Evolutionary conservation across 164 flowering plant species (phyloP), one percentile per base, ranked within the genome.

Genomic region (Dillenia turbinata): DNA sequence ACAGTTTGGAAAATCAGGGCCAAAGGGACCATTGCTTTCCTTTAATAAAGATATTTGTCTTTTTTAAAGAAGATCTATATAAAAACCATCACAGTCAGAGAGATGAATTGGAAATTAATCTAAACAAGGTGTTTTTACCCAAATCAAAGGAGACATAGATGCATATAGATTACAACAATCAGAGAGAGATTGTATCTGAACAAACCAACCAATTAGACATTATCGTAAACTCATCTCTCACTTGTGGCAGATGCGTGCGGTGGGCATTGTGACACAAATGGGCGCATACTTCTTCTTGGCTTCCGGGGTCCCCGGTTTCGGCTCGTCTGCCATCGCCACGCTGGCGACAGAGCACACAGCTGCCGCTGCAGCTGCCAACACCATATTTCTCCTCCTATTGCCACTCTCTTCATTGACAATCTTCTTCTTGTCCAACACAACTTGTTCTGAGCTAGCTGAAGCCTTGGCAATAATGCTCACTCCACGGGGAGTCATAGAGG

Each of bases 261-360:
- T 92, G 0, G 96, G 98, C 88, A 79, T 87, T n/a, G 92, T 79
- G 47, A 83, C 88, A 63, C 98, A 92, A n/a, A 92, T 54, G 0
- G 86, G 83, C 12, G 81, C 85, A 63, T 89, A 89, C 74, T 73
- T 72, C 87, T 83, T 84, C 86, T 81, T 87, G 26, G 96, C 94
- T 49, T 74, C 92, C 0, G 74, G 57, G 14, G 77, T 74, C 49
- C 96, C 98, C 2, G 15, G 49, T 71, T 79, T 81, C 1, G 90
- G 95, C 69, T 81, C 92, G 7, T 77, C 88, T 0, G 85, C 85
- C 11, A 77, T 49, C 1, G 81, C 81, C 9, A 60, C 60, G 12
- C 75, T 74, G 0, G 82, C 85, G 5, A 80, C 49, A 40, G 90
- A 75, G 71, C 71, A 73, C 9, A 66, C 68, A 1, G 85, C 92